Evolutionary conservation across 2,329 filamentous ascomycete genomes (phyloP).

Genomic region (Fusarium sp.): DNA sequence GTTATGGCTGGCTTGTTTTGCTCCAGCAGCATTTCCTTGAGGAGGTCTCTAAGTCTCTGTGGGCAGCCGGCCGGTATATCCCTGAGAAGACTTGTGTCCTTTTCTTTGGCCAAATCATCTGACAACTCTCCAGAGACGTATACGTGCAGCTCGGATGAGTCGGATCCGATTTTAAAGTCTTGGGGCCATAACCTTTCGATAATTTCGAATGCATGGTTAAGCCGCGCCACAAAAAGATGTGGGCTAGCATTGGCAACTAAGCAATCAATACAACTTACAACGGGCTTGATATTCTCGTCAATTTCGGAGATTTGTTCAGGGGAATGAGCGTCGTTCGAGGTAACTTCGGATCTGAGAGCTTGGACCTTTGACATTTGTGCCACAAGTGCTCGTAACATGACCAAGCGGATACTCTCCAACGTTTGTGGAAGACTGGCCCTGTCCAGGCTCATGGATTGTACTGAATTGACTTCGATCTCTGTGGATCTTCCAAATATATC

Average conservation of each 20-base stretch:
- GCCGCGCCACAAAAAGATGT: not conserved
- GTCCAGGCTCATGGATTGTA: not conserved
- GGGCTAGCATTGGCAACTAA: slow-evolving; percentile 1
- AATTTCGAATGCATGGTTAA: not conserved
- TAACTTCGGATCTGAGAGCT: not conserved
- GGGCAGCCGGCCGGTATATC: not conserved
- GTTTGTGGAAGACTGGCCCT: not conserved
- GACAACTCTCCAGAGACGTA: not conserved
- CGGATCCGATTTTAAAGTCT: not conserved
- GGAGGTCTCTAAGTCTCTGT: not conserved
- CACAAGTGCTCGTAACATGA: slow-evolving; percentile 5
- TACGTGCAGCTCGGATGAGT: too few species aligned
- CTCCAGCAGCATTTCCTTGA: not conserved
- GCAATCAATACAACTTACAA: not conserved
- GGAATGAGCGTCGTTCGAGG: not conserved
- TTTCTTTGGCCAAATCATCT: not conserved
- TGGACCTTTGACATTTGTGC: not conserved
- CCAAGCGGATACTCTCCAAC: not conserved
- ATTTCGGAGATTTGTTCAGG: not conserved
- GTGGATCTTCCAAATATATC: slow-evolving; percentile 6
- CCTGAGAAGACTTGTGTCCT: not conserved
- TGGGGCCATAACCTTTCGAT: not conserved
- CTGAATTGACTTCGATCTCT: not conserved
- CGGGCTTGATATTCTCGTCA: not conserved
- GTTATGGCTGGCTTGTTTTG: not conserved